phyloP scores from a whole-genome alignment of 2,329 filamentous ascomycete species.

The Trichoderma hamatum region DNA sequence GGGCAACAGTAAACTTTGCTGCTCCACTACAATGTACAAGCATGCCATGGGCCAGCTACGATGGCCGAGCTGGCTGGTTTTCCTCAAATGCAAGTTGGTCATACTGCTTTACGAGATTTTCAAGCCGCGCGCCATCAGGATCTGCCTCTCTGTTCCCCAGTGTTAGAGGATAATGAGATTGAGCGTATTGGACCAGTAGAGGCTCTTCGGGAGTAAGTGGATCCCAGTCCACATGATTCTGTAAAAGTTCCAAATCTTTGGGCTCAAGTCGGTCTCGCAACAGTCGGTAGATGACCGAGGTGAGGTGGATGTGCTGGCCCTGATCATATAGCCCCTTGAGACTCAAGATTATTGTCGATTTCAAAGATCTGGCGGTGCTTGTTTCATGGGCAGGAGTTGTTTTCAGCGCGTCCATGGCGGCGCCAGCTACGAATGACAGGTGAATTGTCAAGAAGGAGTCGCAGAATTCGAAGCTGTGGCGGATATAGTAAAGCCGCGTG shows the following conservation, averaged over 20 bases:
- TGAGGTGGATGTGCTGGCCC: conserved; percentile 17
- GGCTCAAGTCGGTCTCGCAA: neutral
- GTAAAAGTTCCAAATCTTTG: neutral
- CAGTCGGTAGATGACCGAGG: conserved; percentile 17
- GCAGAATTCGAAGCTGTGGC: conserved; percentile 36
- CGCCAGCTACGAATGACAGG: conserved; percentile 13
- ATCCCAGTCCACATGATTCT: conserved; percentile 14
- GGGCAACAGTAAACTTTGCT: neutral
- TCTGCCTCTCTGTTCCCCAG: neutral
- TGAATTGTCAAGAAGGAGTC: conserved; percentile 22
- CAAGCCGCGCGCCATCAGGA: neutral
- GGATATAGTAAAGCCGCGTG: conserved; percentile 41
- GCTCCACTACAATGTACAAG: neutral
- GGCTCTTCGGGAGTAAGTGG: conserved; percentile 5
- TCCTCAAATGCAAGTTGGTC: neutral
- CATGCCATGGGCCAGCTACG: neutral
- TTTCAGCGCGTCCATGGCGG: conserved; percentile 8
- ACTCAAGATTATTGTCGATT: conserved; percentile 20
- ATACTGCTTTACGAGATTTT: conserved; percentile 13
- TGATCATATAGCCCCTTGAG: conserved; percentile 25
- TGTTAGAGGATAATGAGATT: conserved; percentile 14
- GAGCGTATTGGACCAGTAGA: conserved; percentile 8
- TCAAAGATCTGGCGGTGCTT: neutral
- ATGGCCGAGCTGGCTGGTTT: neutral
- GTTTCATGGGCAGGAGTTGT: neutral